phyloP scores from a whole-genome alignment of 495 filamentous ascomycete species.

The Bathelium albidoporum region DNA sequence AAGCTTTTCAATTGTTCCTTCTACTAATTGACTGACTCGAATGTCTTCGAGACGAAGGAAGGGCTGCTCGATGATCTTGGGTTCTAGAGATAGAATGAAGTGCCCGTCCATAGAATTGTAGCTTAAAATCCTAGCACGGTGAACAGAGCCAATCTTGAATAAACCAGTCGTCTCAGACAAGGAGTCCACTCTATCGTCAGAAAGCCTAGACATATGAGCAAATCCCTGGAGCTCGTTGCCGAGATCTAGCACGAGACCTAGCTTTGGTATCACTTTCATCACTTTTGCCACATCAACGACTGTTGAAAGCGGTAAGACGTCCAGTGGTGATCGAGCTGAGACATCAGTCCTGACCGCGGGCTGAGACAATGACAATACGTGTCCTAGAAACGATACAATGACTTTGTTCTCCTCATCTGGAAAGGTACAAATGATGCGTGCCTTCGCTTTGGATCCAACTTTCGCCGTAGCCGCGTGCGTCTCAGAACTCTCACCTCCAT shows the following conservation, averaged over 20 bases:
- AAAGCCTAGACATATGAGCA: conserved; percentile 83
- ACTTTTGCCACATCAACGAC: conserved; percentile 68
- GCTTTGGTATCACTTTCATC: conserved; percentile 59
- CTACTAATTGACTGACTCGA: conserved; percentile 65
- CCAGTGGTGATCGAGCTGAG: conserved; percentile 32
- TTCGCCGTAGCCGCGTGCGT: conserved; percentile 65
- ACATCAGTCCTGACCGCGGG: conserved; percentile 22
- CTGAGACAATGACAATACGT: conserved; percentile 57
- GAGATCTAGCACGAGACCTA: conserved; percentile 74
- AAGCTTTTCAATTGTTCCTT: conserved; percentile 77
- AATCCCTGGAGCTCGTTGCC: conserved; percentile 69
- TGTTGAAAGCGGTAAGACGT: conserved; percentile 58
- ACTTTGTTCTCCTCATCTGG: conserved; percentile 73
- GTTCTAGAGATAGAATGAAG: conserved; percentile 75
- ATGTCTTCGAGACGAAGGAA: conserved; percentile 87
- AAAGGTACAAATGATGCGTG: conserved; percentile 74
- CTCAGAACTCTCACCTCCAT: conserved; percentile 50
- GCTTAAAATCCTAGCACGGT: conserved; percentile 71
- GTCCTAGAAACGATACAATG: conserved; percentile 75
- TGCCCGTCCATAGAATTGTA: conserved; percentile 81
- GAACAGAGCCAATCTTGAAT: conserved; percentile 64
- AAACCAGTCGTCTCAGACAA: conserved; percentile 64
- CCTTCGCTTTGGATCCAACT: conserved; percentile 73
- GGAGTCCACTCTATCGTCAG: conserved; percentile 74
- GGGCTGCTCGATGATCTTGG: conserved; percentile 69